phyloP scores from a whole-genome alignment of 2,329 filamentous ascomycete genomes.

The Aspergillus quadrilineatus region DNA sequence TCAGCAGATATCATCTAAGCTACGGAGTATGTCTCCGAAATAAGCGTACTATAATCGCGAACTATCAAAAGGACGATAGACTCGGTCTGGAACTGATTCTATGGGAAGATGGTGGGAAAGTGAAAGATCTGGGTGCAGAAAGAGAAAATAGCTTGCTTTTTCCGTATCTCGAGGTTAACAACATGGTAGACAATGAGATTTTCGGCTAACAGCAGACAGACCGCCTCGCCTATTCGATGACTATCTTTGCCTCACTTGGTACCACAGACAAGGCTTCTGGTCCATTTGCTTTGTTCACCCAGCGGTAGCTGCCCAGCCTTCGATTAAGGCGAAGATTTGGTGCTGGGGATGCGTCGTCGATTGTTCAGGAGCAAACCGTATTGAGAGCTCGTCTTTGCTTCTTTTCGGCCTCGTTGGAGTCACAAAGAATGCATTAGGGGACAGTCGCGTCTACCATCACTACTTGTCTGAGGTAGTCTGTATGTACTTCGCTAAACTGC shows the following conservation, averaged over 20 bases:
- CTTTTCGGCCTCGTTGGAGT: neutral
- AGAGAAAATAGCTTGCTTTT: neutral
- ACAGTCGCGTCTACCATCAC: neutral
- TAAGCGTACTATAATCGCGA: neutral
- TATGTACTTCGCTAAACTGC: neutral
- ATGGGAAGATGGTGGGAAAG: neutral
- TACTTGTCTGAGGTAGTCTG: neutral
- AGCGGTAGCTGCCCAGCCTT: neutral
- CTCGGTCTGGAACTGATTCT: neutral
- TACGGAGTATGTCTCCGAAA: neutral
- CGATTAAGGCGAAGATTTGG: neutral
- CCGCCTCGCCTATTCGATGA: neutral
- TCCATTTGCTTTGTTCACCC: neutral
- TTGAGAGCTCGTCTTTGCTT: slow-evolving; percentile 1
- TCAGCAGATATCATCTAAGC: neutral
- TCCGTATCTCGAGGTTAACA: neutral
- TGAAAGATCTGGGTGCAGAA: neutral
- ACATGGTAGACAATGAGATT: too few relatives aligned
- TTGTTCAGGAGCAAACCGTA: neutral
- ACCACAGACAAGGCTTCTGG: neutral
- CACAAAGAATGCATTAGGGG: neutral
- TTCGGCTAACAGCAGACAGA: neutral
- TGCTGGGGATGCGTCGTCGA: neutral
- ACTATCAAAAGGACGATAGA: neutral
- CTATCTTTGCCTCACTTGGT: slow-evolving; percentile 9